Evolutionary conservation across 805 yeast species (phyloP).

Genomic region (Starmera pachycereana): DNA sequence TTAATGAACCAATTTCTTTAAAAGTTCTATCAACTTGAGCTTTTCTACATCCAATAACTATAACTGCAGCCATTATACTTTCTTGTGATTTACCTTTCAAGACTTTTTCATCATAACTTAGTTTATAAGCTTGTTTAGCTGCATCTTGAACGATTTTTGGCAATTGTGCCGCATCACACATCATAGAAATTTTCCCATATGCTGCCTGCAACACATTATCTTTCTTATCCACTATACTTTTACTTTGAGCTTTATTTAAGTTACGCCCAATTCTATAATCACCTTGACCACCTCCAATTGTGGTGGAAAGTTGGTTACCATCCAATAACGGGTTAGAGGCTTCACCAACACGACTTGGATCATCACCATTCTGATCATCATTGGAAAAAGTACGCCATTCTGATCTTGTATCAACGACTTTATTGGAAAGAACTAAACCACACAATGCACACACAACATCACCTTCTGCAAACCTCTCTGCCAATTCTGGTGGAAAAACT

Average conservation of each 20-base stretch:
- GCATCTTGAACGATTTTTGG: constrained; percentile 96
- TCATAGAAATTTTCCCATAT: constrained; percentile 81
- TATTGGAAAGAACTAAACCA: constrained; percentile 86
- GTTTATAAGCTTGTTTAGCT: constrained; percentile 90
- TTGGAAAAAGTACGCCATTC: constrained; percentile 99
- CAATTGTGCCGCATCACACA: constrained; percentile 93
- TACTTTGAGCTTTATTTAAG: constrained; percentile 80
- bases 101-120: constrained; percentile 79
- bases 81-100: constrained; percentile 88
- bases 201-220: constrained; percentile 86
- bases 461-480: constrained; percentile 93
- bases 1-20: constrained; percentile 91
- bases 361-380: constrained; percentile 97
- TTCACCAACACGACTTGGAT: constrained; percentile 98
- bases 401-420: constrained; percentile 88
- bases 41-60: constrained; percentile 87
- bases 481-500: constrained; percentile 89
- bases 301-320: constrained; percentile 84
- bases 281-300: constrained; percentile 81
- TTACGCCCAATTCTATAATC: constrained; percentile 85
- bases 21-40: constrained; percentile 92
- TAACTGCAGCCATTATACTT: constrained; percentile 93
- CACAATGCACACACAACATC: constrained; percentile 98
- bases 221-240: constrained; percentile 73
- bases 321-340: constrained; percentile 89